A percentile compares a stretch with the other conserved stretches of the same genome.
Conservation (phyloP, 805 yeast species). For the Candida palmyrensis region DNA sequence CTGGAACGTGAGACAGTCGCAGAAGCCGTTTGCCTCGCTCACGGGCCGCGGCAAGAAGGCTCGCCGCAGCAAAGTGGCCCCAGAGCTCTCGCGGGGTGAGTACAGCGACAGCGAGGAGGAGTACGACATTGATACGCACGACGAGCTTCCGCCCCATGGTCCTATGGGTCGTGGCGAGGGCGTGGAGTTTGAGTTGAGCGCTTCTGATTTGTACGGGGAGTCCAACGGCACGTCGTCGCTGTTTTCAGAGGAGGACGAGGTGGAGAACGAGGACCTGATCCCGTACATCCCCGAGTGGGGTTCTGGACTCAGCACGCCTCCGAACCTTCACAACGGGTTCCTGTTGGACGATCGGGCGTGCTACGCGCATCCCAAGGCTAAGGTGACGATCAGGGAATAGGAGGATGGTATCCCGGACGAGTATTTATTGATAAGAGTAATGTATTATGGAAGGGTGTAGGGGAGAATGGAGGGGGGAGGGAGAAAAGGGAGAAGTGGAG, state of each 20-base stretch:
- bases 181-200: conserved; percentile 14
- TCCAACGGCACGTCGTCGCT: conserved; percentile 1
- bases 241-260: conserved; percentile 1
- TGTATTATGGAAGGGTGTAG: too few species aligned
- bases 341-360: conserved; percentile 33
- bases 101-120: conserved; percentile 5
- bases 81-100: neutral
- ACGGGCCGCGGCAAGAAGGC: conserved; percentile 18
- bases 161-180: too few species aligned
- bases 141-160: too few species aligned
- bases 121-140: conserved; percentile 34
- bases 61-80: neutral
- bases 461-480: too few species aligned
- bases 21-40: conserved; percentile 69
- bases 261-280: conserved; percentile 18
- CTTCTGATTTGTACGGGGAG: conserved; percentile 3
- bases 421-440: too few species aligned
- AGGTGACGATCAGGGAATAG: conserved; percentile 11
- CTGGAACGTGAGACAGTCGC: conserved; percentile 91
- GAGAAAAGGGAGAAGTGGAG: too few species aligned
- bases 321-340: conserved; percentile 10
- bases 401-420: too few species aligned
- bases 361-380: conserved; percentile 42
- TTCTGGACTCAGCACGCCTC: conserved; percentile 28
- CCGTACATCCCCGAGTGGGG: conserved; percentile 27